Conservation (phyloP, 495 filamentous ascomycete species). For the Thermothielavioides terrestris region DNA sequence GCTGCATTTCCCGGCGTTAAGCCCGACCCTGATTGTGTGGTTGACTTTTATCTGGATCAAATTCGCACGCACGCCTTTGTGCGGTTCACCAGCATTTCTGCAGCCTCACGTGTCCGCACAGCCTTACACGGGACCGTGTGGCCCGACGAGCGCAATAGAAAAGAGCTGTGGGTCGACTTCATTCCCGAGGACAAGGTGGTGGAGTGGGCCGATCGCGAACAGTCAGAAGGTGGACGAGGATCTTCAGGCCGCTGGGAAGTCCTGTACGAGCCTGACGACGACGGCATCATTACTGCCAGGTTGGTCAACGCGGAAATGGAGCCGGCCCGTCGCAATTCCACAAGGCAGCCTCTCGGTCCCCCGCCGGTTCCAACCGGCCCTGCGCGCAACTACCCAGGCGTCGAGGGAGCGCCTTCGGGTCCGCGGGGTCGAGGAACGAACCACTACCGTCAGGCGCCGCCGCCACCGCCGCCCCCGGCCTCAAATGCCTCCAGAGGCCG, state of each 20-base stretch:
- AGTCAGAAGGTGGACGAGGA: slow-evolving; percentile 40
- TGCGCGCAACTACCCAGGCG: slow-evolving; percentile 26
- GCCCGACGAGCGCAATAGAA: slow-evolving; percentile 80
- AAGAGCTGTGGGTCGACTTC: slow-evolving; percentile 84
- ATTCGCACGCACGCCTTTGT: slow-evolving; percentile 87
- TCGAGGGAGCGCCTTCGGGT: slow-evolving; percentile 36
- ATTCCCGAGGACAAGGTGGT: slow-evolving; percentile 65
- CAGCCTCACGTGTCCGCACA: slow-evolving; percentile 70
- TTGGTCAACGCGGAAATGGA: slow-evolving; percentile 35
- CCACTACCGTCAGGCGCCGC: slow-evolving; percentile 7
- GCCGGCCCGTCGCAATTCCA: slow-evolving; percentile 4
- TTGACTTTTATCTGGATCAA: slow-evolving; percentile 67
- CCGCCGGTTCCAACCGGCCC: slow-evolving; percentile 35
- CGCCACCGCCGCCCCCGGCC: background rate
- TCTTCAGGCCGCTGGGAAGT: slow-evolving; percentile 51
- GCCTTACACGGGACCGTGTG: slow-evolving; percentile 70
- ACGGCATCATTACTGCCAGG: slow-evolving; percentile 47
- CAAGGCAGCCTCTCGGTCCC: slow-evolving; percentile 13
- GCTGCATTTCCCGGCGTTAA: slow-evolving; percentile 49
- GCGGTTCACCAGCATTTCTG: slow-evolving; percentile 53
- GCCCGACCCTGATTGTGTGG: slow-evolving; percentile 46
- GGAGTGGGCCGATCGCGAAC: slow-evolving; percentile 68
- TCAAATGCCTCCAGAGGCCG: too few species aligned
- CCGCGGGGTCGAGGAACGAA: slow-evolving; percentile 25
- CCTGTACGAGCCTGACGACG: slow-evolving; percentile 38